Percentiles rank a stretch among this genome's conserved stretches.
Conservation (phyloP, 768 basidiomycete genomes). For the Leccinum longicurvipes region DNA sequence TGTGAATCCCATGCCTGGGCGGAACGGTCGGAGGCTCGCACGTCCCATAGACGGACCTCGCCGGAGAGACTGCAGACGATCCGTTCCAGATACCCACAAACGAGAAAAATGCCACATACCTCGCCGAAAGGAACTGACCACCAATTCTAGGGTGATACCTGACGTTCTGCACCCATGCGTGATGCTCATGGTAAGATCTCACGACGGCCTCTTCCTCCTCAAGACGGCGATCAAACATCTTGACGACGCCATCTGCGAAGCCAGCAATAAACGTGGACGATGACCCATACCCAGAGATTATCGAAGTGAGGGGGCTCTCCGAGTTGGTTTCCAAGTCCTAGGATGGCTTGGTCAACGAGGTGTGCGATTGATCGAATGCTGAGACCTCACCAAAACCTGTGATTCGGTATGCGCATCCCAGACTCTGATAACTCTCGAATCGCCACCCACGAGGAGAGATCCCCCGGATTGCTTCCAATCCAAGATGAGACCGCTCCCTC, state of each 20-base stretch:
- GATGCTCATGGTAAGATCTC: constrained; percentile 66
- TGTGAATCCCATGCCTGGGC: constrained; percentile 60
- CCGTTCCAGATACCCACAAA: background rate
- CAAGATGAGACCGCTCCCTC: constrained; percentile 79
- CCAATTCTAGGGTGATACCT: constrained; percentile 71
- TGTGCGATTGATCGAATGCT: background rate
- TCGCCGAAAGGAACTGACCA: constrained; percentile 78
- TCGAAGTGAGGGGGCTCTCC: constrained; percentile 84
- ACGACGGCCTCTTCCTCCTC: constrained; percentile 82
- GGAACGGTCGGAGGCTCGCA: constrained; percentile 61
- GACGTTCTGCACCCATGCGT: constrained; percentile 91
- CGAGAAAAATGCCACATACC: constrained; percentile 45
- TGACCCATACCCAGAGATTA: constrained; percentile 72
- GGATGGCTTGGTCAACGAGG: background rate
- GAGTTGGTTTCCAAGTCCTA: constrained; percentile 90
- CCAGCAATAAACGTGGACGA: constrained; percentile 83
- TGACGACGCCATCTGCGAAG: constrained; percentile 89
- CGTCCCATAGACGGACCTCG: constrained; percentile 88
- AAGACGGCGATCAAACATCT: constrained; percentile 88
- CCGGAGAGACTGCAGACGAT: constrained; percentile 67
- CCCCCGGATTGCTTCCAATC: constrained; percentile 94
- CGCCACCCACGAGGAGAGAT: constrained; percentile 84
- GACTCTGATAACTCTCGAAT: constrained; percentile 80
- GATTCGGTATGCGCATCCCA: constrained; percentile 96
- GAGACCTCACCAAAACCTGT: constrained; percentile 56